Evolutionary conservation across 768 basidiomycete genomes (phyloP).

Genomic region (Boletus edulis): DNA sequence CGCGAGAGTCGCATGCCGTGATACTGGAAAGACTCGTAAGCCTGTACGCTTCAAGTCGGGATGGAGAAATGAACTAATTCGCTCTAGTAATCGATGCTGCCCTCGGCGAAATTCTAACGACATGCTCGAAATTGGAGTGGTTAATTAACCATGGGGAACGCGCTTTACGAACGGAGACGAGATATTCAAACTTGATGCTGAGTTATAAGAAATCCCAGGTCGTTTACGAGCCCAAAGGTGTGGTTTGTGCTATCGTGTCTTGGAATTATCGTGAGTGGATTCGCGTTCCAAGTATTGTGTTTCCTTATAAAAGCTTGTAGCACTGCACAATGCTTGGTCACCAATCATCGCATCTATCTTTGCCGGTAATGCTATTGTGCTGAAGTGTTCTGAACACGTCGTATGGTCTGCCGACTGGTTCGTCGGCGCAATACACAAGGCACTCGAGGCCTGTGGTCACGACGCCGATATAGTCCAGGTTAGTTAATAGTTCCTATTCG

Average conservation of each 20-base stretch:
- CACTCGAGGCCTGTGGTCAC: slow-evolving; percentile 79
- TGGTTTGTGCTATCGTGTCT: slow-evolving; percentile 89
- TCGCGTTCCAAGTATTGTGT: not conserved
- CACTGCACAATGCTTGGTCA: slow-evolving; percentile 91
- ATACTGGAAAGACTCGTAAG: slow-evolving; percentile 93
- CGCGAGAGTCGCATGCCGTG: slow-evolving; percentile 84
- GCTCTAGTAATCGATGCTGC: slow-evolving; percentile 84
- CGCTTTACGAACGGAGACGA: slow-evolving; percentile 67
- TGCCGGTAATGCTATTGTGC: slow-evolving; percentile 83
- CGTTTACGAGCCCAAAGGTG: slow-evolving; percentile 88
- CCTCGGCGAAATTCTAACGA: slow-evolving; percentile 93
- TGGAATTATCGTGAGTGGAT: slow-evolving; percentile 84
- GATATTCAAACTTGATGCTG: slow-evolving; percentile 65
- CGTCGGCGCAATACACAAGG: slow-evolving; percentile 71
- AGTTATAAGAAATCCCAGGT: slow-evolving; percentile 77
- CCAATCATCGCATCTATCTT: slow-evolving; percentile 91
- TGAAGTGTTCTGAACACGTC: slow-evolving; percentile 93
- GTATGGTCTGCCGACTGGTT: slow-evolving; percentile 90
- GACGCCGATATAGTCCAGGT: slow-evolving; percentile 89
- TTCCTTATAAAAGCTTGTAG: slow-evolving; percentile 38
- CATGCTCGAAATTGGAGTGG: slow-evolving; percentile 93
- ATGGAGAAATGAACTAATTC: not conserved
- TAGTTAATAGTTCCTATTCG: slow-evolving; percentile 7
- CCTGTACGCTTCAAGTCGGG: slow-evolving; percentile 10
- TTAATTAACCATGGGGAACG: slow-evolving; percentile 82